Conservation (phyloP, 1,284 basidiomycete species). For the Microbotryomycetes sp. region DNA sequence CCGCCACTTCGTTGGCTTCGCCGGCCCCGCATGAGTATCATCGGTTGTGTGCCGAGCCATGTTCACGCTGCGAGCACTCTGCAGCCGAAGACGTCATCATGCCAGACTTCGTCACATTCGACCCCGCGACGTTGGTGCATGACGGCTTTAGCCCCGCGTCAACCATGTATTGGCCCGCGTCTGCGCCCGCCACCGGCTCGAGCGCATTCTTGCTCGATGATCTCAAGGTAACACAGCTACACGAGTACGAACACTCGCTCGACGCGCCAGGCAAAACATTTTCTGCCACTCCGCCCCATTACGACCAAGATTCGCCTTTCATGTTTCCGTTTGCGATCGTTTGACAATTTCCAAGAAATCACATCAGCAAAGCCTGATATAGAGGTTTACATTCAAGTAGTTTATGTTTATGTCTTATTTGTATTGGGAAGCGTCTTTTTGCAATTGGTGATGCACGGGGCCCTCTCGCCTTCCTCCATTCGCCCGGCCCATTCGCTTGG, state of each 20-base stretch:
- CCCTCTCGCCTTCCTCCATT: too few relatives aligned
- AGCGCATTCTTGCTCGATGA: too few relatives aligned
- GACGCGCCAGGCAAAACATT: background rate
- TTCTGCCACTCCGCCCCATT: background rate
- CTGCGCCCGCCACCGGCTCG: background rate
- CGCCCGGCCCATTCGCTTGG: background rate
- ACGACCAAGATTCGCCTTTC: background rate
- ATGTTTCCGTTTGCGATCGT: background rate
- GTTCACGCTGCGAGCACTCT: background rate
- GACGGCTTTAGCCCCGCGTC: background rate
- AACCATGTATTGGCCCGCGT: background rate
- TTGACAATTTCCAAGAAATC: too few relatives aligned
- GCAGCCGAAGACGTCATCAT: background rate
- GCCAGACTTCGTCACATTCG: background rate
- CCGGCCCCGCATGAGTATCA: too few relatives aligned
- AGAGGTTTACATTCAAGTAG: too few relatives aligned
- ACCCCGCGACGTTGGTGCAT: background rate
- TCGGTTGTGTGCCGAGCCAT: too few relatives aligned
- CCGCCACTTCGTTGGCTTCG: background rate
- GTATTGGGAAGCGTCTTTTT: too few relatives aligned
- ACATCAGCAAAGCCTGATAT: too few relatives aligned
- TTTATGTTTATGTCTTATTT: too few relatives aligned
- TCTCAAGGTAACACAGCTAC: too few relatives aligned
- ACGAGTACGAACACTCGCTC: background rate
- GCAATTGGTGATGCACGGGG: too few relatives aligned